Evolutionary conservation across 2,329 filamentous ascomycete genomes (phyloP), one percentile per base, ranked within the genome.

Genomic region (Aspergillus proliferans): DNA sequence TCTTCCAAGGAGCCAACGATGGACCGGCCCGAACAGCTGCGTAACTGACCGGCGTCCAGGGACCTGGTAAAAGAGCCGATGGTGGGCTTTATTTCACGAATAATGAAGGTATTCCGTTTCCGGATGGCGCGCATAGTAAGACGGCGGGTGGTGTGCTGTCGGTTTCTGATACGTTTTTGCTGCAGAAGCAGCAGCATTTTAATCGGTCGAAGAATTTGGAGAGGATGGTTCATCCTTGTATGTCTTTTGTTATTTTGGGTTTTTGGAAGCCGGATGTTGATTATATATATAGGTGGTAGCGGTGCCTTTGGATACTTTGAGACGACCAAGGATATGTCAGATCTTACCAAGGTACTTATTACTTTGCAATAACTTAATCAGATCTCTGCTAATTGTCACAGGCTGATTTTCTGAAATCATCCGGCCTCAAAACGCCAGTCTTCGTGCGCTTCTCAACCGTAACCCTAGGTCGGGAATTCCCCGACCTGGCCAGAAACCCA

Each of bases 391-490:
- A 45, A 46, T 14, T 8, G 33, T 36, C 6, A 6, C 42, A 48
- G 47, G 47, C 73, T 9, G 60, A 73, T 43, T 73, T 76, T 52
- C 58, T 75, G 21, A 58, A 59, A 15, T 63, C 54, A 12, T 57
- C 64, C 14, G 72, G 73, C 3, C 65, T 71, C 54, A 72, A 67
- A 54, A 76, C 72, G 0, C 70, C 70, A 0, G 58, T 74, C 33
- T 73, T 75, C 46, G 54, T 72, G 12, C 69, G 71, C 1, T 76
- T 76, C 58, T 74, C 69, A 0, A 76, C 72, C 2, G 73, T 75
- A 38, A 73, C 69, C 0, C 63, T 69, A 4, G 71, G 68, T 3
- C 65, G 68, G 15, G 74, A 72, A 49, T 73, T 67, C 45, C 66
- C 74, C 4, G 74, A 77, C 48, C 62, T 70, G 47, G 74, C 69